Evolutionary conservation across 2,329 filamentous ascomycete genomes (phyloP).

Genomic region (Leptographium wingfieldii): DNA sequence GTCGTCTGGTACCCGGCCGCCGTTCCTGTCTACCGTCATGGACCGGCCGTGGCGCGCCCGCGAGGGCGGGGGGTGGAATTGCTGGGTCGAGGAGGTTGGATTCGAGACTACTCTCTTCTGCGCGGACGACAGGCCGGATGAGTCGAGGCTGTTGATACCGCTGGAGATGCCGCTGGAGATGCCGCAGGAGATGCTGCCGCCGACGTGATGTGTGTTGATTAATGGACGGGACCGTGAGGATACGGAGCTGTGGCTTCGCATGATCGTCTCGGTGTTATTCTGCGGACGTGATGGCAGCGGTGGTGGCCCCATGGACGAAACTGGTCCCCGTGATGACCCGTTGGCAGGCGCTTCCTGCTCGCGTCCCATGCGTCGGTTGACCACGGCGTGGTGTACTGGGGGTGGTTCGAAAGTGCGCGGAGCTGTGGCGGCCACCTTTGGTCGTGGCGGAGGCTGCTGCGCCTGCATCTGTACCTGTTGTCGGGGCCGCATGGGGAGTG

Average conservation of each 20-base stretch:
- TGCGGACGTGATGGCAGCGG: constrained; percentile 37
- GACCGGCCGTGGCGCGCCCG: constrained; percentile 31
- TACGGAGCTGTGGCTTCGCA: constrained; percentile 15
- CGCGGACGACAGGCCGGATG: neutral
- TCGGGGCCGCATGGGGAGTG: constrained; percentile 36
- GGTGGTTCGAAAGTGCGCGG: constrained; percentile 33
- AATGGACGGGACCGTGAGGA: constrained; percentile 11
- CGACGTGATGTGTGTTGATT: constrained; percentile 29
- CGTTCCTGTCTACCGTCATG: constrained; percentile 35
- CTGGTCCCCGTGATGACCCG: constrained; percentile 6
- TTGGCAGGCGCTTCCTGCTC: constrained; percentile 24
- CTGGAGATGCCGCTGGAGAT: constrained; percentile 11
- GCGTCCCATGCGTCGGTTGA: constrained; percentile 30
- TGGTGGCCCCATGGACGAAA: constrained; percentile 29
- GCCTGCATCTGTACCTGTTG: constrained; percentile 21
- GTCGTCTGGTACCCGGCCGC: constrained; percentile 25
- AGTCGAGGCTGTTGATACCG: neutral
- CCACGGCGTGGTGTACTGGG: constrained; percentile 36
- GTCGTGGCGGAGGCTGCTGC: neutral
- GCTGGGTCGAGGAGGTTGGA: constrained; percentile 29
- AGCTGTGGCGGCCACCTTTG: neutral
- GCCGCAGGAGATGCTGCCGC: constrained; percentile 16
- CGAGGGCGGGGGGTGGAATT: constrained; percentile 27
- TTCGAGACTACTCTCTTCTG: constrained; percentile 33
- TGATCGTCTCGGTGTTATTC: constrained; percentile 18